Evolutionary conservation across 495 filamentous ascomycete genomes (phyloP).

Genomic region (Cercophora samala): DNA sequence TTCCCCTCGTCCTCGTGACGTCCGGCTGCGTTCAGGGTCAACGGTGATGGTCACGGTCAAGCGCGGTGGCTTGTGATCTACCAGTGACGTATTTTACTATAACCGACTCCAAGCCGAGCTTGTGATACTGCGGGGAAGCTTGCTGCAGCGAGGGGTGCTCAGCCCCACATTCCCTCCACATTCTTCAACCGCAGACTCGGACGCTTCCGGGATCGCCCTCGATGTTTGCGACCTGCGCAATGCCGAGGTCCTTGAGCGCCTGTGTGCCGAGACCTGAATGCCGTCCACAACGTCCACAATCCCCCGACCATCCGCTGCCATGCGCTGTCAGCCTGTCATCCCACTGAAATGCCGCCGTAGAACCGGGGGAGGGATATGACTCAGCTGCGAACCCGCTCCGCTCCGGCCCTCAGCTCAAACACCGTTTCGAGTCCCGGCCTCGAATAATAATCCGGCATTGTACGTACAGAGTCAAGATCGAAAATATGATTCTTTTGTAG

Average conservation of each 20-base stretch:
- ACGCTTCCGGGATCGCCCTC: conserved; percentile 30
- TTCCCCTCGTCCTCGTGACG: conserved; percentile 6
- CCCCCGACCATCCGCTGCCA: not conserved
- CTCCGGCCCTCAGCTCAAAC: not conserved
- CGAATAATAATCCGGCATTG: not conserved
- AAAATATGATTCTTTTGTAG: conserved; percentile 10
- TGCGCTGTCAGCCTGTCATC: not conserved
- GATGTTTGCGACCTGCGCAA: conserved; percentile 10
- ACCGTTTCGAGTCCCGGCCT: not conserved
- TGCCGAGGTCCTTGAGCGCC: conserved; percentile 24
- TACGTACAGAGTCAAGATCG: not conserved
- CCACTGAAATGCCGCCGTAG: conserved; percentile 4
- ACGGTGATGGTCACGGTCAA: not conserved
- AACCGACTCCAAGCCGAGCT: conserved; percentile 50
- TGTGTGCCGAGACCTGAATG: conserved; percentile 15
- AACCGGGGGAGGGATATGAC: conserved; percentile 1
- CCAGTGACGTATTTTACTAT: conserved; percentile 33
- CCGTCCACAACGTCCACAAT: not conserved
- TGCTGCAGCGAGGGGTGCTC: conserved; percentile 5
- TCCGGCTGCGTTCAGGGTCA: not conserved
- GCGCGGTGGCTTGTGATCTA: conserved; percentile 31
- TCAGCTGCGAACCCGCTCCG: not conserved
- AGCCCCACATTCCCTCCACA: conserved; percentile 12
- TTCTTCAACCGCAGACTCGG: conserved; percentile 21
- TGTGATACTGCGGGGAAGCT: conserved; percentile 52